Evolutionary conservation across 2,329 filamentous ascomycete genomes (phyloP).

Genomic region (Paradendryphiella salina): DNA sequence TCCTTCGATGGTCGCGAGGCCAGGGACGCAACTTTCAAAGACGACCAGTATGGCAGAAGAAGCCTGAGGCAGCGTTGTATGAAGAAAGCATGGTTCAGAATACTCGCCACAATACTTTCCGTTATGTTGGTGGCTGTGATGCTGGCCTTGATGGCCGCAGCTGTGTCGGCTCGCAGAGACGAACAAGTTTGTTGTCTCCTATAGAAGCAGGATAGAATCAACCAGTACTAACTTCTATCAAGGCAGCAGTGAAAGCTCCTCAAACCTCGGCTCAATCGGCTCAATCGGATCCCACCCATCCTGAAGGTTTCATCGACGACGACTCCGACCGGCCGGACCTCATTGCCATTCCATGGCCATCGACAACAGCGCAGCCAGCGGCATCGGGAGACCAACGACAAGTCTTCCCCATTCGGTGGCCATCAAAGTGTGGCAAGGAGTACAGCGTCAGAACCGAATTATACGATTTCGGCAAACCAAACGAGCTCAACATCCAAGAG

Average conservation of each 20-base stretch:
- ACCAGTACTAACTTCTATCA: conserved; percentile 6
- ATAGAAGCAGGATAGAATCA: background rate
- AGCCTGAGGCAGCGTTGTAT: conserved; percentile 28
- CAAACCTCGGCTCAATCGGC: conserved; percentile 22
- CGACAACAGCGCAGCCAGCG: conserved; percentile 10
- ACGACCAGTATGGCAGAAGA: conserved; percentile 26
- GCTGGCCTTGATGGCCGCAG: conserved; percentile 27
- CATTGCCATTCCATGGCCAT: conserved; percentile 22
- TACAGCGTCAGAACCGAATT: conserved; percentile 41
- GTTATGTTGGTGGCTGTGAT: conserved; percentile 31
- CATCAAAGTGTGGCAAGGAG: conserved; percentile 38
- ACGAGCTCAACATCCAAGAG: conserved; percentile 36
- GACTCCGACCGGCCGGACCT: conserved; percentile 16
- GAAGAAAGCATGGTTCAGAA: conserved; percentile 28
- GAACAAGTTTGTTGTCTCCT: conserved; percentile 21
- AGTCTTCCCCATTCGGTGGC: conserved; percentile 44
- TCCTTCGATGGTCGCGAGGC: conserved; percentile 24
- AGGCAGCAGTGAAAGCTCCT: conserved; percentile 3
- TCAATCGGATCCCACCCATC: conserved; percentile 11
- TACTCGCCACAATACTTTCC: conserved; percentile 23
- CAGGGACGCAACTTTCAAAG: conserved; percentile 27
- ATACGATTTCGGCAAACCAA: conserved; percentile 31
- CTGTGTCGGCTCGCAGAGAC: conserved; percentile 20
- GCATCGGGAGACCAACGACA: conserved; percentile 19
- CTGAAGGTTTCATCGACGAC: conserved; percentile 21